These are phyloP conservation scores for Trichosporon faecale DNA, from an alignment of 1,284 basidiomycete genomes.

Conservation along the genomic window DNA sequence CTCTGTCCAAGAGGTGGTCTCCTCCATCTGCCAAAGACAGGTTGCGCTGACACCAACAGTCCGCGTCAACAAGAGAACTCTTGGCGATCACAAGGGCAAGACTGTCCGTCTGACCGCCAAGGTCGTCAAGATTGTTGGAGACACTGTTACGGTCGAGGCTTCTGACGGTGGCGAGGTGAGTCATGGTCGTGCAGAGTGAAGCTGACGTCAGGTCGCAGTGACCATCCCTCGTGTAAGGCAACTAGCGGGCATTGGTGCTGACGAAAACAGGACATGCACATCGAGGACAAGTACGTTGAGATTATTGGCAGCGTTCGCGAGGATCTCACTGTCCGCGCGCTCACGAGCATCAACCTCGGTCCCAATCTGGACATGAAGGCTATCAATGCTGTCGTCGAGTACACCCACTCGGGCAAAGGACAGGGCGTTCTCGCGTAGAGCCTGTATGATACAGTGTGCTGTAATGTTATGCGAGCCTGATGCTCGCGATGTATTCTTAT, in stretches of 20 bases:
- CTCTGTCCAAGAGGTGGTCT: no score
- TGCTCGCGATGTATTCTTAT: constrained; percentile 9
- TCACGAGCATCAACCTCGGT: constrained; percentile 64
- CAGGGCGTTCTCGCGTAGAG: constrained; percentile 37
- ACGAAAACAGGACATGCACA: constrained; percentile 54
- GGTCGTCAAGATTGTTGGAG: constrained; percentile 61
- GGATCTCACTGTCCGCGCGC: constrained; percentile 62
- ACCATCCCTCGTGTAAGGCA: constrained; percentile 55
- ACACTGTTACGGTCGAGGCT: constrained; percentile 63
- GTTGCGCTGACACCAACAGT: constrained; percentile 32
- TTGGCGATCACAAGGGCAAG: constrained; percentile 49
- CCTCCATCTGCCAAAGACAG: no score
- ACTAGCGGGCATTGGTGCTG: not conserved
- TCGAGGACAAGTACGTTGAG: constrained; percentile 65
- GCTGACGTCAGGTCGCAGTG: constrained; percentile 57
- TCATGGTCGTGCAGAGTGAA: not conserved
- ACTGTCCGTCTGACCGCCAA: constrained; percentile 72
- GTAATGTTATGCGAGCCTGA: not conserved
- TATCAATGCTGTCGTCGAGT: constrained; percentile 45
- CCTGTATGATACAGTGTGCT: not conserved
- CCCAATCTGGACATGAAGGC: constrained; percentile 56
- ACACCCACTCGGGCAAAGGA: constrained; percentile 42
- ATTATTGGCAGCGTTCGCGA: constrained; percentile 68
- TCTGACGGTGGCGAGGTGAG: constrained; percentile 65
- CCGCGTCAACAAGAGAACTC: constrained; percentile 42